Evolutionary conservation across 2,329 filamentous ascomycete genomes (phyloP).

Genomic region (Endocalyx cinctus): DNA sequence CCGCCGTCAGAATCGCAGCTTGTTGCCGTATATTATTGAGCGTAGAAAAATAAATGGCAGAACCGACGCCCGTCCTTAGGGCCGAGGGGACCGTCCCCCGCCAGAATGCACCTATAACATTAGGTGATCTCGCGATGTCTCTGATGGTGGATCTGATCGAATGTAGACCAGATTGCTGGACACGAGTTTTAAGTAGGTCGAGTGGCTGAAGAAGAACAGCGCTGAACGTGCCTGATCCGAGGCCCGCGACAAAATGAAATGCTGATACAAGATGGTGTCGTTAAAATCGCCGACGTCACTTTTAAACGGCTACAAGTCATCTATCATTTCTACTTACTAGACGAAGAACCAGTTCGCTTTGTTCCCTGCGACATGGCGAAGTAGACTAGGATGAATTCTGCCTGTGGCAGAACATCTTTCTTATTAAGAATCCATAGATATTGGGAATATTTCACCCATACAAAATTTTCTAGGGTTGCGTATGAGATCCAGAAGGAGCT

Average conservation of each 20-base stretch:
- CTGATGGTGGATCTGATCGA: slow-evolving; percentile 66
- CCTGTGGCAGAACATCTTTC: slow-evolving; percentile 10
- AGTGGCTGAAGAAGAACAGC: slow-evolving; percentile 90
- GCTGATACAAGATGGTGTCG: slow-evolving; percentile 48
- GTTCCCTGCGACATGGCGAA: slow-evolving; percentile 18
- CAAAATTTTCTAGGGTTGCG: slow-evolving; percentile 1
- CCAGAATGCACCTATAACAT: slow-evolving; percentile 71
- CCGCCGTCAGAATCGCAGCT: slow-evolving; percentile 10
- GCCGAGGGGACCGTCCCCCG: slow-evolving; percentile 87
- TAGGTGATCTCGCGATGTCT: slow-evolving; percentile 63
- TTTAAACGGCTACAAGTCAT: too few species aligned
- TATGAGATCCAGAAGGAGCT: neutral
- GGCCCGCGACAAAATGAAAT: slow-evolving; percentile 84
- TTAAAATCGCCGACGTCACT: too few species aligned
- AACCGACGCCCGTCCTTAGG: slow-evolving; percentile 88
- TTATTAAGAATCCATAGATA: slow-evolving; percentile 14
- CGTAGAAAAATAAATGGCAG: slow-evolving; percentile 87
- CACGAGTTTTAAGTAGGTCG: slow-evolving; percentile 92
- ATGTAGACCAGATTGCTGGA: slow-evolving; percentile 77
- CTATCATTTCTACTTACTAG: slow-evolving; percentile 18
- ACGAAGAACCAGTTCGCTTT: slow-evolving; percentile 15
- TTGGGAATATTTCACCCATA: neutral
- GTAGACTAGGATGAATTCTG: slow-evolving; percentile 7
- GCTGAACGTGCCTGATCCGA: slow-evolving; percentile 81
- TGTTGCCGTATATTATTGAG: slow-evolving; percentile 78